Evolutionary conservation across 2,329 filamentous ascomycete genomes (phyloP).

Genomic region (Teratosphaeria pseudoeucalypti): DNA sequence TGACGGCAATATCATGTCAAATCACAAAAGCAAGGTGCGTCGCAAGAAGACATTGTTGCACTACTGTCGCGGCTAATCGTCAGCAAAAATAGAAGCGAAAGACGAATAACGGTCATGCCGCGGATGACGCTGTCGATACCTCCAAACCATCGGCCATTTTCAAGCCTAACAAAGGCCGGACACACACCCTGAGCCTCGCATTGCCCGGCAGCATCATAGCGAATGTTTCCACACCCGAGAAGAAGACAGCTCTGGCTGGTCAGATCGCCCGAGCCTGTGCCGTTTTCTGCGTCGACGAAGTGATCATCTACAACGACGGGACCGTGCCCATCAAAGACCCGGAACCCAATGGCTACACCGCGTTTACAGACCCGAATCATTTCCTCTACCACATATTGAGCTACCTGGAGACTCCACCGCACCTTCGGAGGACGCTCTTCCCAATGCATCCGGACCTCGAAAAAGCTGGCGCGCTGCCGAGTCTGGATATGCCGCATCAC

Average conservation of each 20-base stretch:
- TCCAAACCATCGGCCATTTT: constrained; percentile 62
- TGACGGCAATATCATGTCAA: not conserved
- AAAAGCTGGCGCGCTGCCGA: constrained; percentile 62
- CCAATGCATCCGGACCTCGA: constrained; percentile 68
- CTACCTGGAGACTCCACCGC: constrained; percentile 75
- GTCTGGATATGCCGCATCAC: constrained; percentile 78
- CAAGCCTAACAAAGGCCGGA: constrained; percentile 50
- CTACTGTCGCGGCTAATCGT: not conserved
- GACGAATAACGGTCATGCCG: not conserved
- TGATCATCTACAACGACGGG: constrained; percentile 73
- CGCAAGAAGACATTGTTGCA: not conserved
- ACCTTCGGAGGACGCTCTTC: constrained; percentile 67
- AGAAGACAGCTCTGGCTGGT: constrained; percentile 62
- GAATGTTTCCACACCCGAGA: constrained; percentile 65
- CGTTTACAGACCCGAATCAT: constrained; percentile 64
- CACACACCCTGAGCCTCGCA: constrained; percentile 68
- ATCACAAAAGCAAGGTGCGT: not conserved
- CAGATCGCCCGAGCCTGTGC: constrained; percentile 71
- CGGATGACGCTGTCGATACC: constrained; percentile 33
- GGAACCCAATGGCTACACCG: constrained; percentile 47
- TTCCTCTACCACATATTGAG: constrained; percentile 70
- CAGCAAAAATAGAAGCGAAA: constrained; percentile 3
- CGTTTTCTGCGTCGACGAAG: constrained; percentile 75
- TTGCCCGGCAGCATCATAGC: constrained; percentile 67
- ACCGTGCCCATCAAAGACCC: constrained; percentile 23